phyloP scores from a whole-genome alignment of 1,284 basidiomycete species.

The Meripilus lineatus region DNA sequence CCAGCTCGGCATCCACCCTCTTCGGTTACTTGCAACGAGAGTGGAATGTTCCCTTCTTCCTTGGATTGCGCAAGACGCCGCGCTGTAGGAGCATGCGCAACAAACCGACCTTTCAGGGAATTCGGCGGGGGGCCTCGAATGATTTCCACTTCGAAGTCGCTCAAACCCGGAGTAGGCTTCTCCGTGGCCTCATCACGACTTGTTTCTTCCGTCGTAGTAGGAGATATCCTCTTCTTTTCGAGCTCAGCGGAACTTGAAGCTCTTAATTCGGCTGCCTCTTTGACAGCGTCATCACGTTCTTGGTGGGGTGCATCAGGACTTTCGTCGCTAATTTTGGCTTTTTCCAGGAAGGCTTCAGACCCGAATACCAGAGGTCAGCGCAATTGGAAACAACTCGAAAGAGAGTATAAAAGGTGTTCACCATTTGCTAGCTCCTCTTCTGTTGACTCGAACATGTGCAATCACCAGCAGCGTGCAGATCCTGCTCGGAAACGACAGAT shows the following conservation, averaged over 20 bases:
- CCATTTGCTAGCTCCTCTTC: slow-evolving; percentile 92
- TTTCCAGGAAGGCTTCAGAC: slow-evolving; percentile 73
- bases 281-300: slow-evolving; percentile 91
- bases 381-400: slow-evolving; percentile 3
- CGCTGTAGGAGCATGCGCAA: slow-evolving; percentile 66
- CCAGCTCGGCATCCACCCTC: slow-evolving; percentile 79
- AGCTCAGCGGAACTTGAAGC: slow-evolving; percentile 90
- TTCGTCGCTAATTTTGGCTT: slow-evolving; percentile 95
- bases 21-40: slow-evolving; percentile 71
- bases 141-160: slow-evolving; percentile 94
- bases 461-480: slow-evolving; percentile 96
- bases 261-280: slow-evolving; percentile 87
- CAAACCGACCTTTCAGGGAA: slow-evolving; percentile 70
- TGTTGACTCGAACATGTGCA: slow-evolving; percentile 85
- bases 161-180: slow-evolving; percentile 89
- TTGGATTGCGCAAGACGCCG: slow-evolving; percentile 71
- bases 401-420: slow-evolving; percentile 41
- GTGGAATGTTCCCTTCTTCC: slow-evolving; percentile 76
- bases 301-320: slow-evolving; percentile 94
- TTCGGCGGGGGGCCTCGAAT: slow-evolving; percentile 93
- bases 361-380: slow-evolving; percentile 11
- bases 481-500: slow-evolving; percentile 97
- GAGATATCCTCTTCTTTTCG: slow-evolving; percentile 62
- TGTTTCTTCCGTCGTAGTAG: slow-evolving; percentile 39
- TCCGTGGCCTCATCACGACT: slow-evolving; percentile 50